Conservation (phyloP, 2,329 filamentous ascomycete genomes). For the Paecilomyces niveus region DNA sequence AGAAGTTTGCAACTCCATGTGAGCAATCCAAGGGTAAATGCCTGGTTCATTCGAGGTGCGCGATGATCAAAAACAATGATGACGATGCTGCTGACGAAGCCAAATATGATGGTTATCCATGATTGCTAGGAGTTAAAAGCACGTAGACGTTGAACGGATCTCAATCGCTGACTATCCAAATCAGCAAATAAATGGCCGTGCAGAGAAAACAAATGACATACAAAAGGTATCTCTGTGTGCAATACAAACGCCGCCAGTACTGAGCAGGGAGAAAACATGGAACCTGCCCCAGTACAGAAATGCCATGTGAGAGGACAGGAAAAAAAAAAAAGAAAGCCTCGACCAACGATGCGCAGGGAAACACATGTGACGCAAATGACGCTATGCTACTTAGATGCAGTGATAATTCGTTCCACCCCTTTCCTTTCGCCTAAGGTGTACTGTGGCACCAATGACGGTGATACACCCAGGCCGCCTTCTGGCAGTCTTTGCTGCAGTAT, state of each 20-base stretch:
- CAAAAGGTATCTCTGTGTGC: constrained; percentile 31
- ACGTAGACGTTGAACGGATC: constrained; percentile 10
- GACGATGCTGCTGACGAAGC: background rate
- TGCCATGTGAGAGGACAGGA: constrained; percentile 1
- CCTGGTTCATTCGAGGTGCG: background rate
- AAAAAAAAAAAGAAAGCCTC: background rate
- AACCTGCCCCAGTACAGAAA: constrained; percentile 7
- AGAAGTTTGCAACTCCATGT: constrained; percentile 3
- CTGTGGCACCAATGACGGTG: constrained; percentile 89
- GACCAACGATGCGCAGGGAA: constrained; percentile 2
- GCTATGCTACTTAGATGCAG: constrained; percentile 5
- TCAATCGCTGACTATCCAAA: constrained; percentile 3
- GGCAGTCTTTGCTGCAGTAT: constrained; percentile 99
- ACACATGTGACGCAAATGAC: constrained; percentile 3
- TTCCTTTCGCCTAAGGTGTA: constrained; percentile 15
- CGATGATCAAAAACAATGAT: background rate
- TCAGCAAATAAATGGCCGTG: background rate
- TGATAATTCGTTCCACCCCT: background rate
- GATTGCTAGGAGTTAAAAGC: constrained; percentile 12
- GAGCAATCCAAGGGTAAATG: background rate
- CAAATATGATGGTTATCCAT: constrained; percentile 13
- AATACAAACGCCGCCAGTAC: constrained; percentile 28
- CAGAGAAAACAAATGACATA: constrained; percentile 13
- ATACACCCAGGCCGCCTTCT: constrained; percentile 97
- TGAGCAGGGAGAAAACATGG: constrained; percentile 1